Conservation (phyloP, 2,329 filamentous ascomycete genomes). For the Calycina herbarum region DNA sequence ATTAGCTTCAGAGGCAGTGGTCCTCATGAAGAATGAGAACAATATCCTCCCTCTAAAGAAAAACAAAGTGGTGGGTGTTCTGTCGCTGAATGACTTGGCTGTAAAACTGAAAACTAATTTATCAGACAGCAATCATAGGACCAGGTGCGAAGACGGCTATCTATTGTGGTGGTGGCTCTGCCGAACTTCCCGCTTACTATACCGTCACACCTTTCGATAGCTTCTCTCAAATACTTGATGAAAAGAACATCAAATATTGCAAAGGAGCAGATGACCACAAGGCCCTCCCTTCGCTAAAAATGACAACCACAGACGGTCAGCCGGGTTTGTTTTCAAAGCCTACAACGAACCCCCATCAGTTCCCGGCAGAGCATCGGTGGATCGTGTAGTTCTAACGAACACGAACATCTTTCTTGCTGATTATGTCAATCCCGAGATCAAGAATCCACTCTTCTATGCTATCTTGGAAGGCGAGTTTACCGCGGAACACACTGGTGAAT, state of each 20-base stretch:
- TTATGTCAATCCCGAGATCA: slow-evolving; percentile 45
- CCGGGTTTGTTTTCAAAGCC: slow-evolving; percentile 58
- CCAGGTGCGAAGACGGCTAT: slow-evolving; percentile 56
- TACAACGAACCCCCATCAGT: slow-evolving; percentile 58
- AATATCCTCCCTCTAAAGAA: slow-evolving; percentile 52
- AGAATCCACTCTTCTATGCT: slow-evolving; percentile 38
- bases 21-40: slow-evolving; percentile 63
- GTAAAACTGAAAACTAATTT: slow-evolving; percentile 25
- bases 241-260: slow-evolving; percentile 48
- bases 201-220: slow-evolving; percentile 71
- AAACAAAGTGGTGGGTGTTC: slow-evolving; percentile 40
- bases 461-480: slow-evolving; percentile 36
- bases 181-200: slow-evolving; percentile 59
- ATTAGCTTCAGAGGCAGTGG: slow-evolving; percentile 58
- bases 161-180: slow-evolving; percentile 65
- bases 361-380: slow-evolving; percentile 49
- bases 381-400: slow-evolving; percentile 45
- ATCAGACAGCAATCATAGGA: slow-evolving; percentile 45
- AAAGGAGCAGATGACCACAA: slow-evolving; percentile 65
- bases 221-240: slow-evolving; percentile 51
- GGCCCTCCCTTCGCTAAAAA: slow-evolving; percentile 57
- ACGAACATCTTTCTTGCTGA: slow-evolving; percentile 50
- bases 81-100: too few relatives aligned
- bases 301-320: slow-evolving; percentile 50
- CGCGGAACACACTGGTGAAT: slow-evolving; percentile 27